Evolutionary conservation across 2,329 filamentous ascomycete species (phyloP).

Genomic region (Nemania serpens): DNA sequence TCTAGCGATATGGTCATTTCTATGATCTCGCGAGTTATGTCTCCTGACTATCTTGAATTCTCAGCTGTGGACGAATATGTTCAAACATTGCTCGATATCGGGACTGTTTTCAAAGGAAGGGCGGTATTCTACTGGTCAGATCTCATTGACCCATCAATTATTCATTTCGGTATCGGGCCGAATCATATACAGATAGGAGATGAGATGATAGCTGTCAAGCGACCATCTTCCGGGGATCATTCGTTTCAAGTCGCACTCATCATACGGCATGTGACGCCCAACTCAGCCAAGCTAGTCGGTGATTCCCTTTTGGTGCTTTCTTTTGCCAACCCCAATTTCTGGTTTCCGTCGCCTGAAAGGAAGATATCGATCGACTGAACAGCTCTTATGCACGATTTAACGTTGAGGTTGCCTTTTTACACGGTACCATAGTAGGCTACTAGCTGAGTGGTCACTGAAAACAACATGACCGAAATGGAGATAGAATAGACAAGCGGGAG

Average conservation of each 20-base stretch:
- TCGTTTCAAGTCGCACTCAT: neutral
- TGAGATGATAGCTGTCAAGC: neutral
- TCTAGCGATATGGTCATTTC: too few relatives aligned
- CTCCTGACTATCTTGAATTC: too few relatives aligned
- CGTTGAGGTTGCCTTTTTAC: too few relatives aligned
- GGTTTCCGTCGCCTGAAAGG: neutral
- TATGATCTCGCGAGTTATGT: too few relatives aligned
- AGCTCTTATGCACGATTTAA: neutral
- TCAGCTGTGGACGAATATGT: neutral
- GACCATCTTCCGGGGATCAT: neutral
- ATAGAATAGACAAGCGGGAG: too few relatives aligned
- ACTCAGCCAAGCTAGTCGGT: neutral
- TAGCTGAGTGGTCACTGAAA: too few relatives aligned
- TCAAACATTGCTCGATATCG: neutral
- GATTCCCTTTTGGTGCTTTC: neutral
- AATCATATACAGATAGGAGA: constrained; percentile 5
- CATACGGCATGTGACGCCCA: neutral
- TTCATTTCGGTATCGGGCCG: neutral
- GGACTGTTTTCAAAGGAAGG: neutral
- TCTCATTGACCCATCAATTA: neutral
- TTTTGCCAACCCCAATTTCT: neutral
- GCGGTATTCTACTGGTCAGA: neutral
- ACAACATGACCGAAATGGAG: too few relatives aligned
- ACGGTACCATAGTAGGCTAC: too few relatives aligned
- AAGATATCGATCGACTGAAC: neutral